phyloP scores from a whole-genome alignment of 2,329 filamentous ascomycete genomes.

The Chlorencoelia australis region DNA sequence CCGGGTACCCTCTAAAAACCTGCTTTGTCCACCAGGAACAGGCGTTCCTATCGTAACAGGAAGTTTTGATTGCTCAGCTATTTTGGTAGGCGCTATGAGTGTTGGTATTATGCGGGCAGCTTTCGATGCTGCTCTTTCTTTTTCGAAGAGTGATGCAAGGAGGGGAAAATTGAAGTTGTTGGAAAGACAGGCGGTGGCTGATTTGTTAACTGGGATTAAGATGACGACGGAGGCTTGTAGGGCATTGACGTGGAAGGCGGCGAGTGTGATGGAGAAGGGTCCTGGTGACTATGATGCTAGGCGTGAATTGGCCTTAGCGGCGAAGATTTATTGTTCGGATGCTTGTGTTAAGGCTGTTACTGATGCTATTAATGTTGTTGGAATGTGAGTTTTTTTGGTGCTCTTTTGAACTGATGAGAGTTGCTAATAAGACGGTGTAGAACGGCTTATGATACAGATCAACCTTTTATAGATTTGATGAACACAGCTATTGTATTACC shows the following conservation, averaged over 20 bases:
- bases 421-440: constrained; percentile 6
- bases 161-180: constrained; percentile 36
- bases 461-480: constrained; percentile 34
- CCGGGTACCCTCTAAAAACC: constrained; percentile 36
- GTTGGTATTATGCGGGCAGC: constrained; percentile 42
- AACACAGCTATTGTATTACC: constrained; percentile 37
- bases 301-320: constrained; percentile 36
- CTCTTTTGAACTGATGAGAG: background rate
- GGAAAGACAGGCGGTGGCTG: constrained; percentile 39
- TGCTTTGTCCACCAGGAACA: constrained; percentile 35
- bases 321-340: constrained; percentile 43
- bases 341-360: constrained; percentile 36
- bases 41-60: constrained; percentile 34
- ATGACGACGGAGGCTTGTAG: constrained; percentile 39
- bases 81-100: constrained; percentile 43
- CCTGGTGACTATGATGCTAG: constrained; percentile 23
- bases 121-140: constrained; percentile 41
- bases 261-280: constrained; percentile 30
- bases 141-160: constrained; percentile 37
- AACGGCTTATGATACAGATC: constrained; percentile 4
- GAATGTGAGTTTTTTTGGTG: constrained; percentile 31
- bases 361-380: constrained; percentile 42
- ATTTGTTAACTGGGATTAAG: constrained; percentile 42
- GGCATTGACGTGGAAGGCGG: constrained; percentile 42
- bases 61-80: constrained; percentile 33